phyloP scores from a whole-genome alignment of 2,329 filamentous ascomycete genomes.

The Neocatenulostroma microsporum region DNA sequence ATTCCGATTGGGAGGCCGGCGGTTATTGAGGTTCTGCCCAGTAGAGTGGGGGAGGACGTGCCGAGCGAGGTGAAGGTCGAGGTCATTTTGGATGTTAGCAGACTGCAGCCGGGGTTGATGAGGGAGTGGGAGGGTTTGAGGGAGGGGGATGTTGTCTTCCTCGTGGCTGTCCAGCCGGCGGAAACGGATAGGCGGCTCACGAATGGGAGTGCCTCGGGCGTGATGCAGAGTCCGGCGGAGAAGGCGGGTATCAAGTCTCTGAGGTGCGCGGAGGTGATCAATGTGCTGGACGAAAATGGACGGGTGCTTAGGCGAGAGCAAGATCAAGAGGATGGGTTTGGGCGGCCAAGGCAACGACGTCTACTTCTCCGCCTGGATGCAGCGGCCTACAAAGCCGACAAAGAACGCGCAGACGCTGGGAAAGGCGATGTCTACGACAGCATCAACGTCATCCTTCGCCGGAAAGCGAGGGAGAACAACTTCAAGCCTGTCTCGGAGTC shows the following conservation, averaged over 20 bases:
- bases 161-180: slow-evolving; percentile 65
- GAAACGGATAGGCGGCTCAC: slow-evolving; percentile 42
- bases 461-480: slow-evolving; percentile 87
- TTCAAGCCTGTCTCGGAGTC: slow-evolving; percentile 91
- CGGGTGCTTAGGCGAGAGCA: slow-evolving; percentile 57
- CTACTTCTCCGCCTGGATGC: slow-evolving; percentile 77
- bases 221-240: slow-evolving; percentile 44
- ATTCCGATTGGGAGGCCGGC: slow-evolving; percentile 77
- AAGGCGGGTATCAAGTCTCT: slow-evolving; percentile 62
- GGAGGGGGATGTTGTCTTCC: slow-evolving; percentile 81
- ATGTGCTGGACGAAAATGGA: slow-evolving; percentile 79
- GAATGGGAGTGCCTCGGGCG: slow-evolving; percentile 44
- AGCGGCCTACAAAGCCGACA: slow-evolving; percentile 68
- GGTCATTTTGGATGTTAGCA: slow-evolving; percentile 73
- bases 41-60: slow-evolving; percentile 72
- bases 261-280: slow-evolving; percentile 76
- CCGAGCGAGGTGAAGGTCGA: slow-evolving; percentile 84
- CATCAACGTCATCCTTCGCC: slow-evolving; percentile 78
- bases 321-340: slow-evolving; percentile 54
- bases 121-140: slow-evolving; percentile 85
- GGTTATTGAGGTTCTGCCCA: slow-evolving; percentile 76
- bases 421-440: slow-evolving; percentile 71
- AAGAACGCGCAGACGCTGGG: slow-evolving; percentile 55
- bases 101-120: slow-evolving; percentile 65
- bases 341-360: slow-evolving; percentile 54